Evolutionary conservation across 1,284 basidiomycete genomes (phyloP).

Genomic region (Cryptococcus maquisensis): DNA sequence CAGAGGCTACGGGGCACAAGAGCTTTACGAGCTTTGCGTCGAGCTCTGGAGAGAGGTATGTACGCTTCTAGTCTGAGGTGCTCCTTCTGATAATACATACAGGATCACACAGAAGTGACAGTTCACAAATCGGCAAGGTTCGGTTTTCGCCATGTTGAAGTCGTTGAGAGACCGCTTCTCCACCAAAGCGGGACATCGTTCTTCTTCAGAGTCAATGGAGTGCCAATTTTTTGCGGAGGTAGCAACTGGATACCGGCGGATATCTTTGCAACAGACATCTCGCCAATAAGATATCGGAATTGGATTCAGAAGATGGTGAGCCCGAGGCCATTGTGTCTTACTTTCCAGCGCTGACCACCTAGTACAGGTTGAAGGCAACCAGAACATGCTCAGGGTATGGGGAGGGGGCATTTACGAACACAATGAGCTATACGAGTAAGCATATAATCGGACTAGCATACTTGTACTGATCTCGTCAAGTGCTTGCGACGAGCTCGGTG

Average conservation of each 20-base stretch:
- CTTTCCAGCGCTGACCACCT: slow-evolving; percentile 12
- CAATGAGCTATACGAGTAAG: slow-evolving; percentile 52
- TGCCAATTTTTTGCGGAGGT: slow-evolving; percentile 82
- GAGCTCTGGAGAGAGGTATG: slow-evolving; percentile 55
- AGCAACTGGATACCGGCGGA: slow-evolving; percentile 93
- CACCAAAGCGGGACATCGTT: slow-evolving; percentile 73
- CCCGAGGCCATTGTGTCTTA: not conserved
- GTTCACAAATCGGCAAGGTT: slow-evolving; percentile 43
- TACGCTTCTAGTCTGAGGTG: not conserved
- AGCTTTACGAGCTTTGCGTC: slow-evolving; percentile 63
- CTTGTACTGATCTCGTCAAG: slow-evolving; percentile 2
- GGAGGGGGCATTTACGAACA: slow-evolving; percentile 55
- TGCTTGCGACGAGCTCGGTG: slow-evolving; percentile 60
- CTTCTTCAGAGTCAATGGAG: slow-evolving; percentile 81
- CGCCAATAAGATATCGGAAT: slow-evolving; percentile 49
- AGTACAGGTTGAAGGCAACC: slow-evolving; percentile 49
- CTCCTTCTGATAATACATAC: not conserved
- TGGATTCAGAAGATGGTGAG: slow-evolving; percentile 51
- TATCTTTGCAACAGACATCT: slow-evolving; percentile 73
- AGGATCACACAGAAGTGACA: slow-evolving; percentile 14
- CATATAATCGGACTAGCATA: slow-evolving; percentile 14
- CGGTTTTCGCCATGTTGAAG: slow-evolving; percentile 67
- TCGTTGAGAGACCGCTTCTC: slow-evolving; percentile 69
- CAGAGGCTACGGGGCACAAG: slow-evolving; percentile 72
- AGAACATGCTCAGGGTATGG: slow-evolving; percentile 57